Conservation (phyloP, 495 filamentous ascomycete genomes). For the Glarea lozoyensis region DNA sequence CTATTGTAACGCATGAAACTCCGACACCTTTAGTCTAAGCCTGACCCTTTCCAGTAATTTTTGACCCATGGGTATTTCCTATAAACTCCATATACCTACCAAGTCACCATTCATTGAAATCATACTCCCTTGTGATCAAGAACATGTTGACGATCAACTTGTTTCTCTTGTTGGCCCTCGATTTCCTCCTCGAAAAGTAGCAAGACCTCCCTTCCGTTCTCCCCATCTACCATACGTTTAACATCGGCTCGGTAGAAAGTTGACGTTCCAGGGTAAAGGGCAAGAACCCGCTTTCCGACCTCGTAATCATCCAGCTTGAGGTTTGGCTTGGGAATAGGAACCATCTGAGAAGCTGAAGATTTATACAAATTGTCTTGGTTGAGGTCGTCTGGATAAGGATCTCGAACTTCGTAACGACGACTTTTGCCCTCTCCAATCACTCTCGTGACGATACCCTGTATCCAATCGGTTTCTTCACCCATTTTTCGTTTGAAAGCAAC, state of each 20-base stretch:
- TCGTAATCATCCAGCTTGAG: constrained; percentile 60
- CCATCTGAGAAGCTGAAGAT: constrained; percentile 70
- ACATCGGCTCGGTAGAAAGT: constrained; percentile 97
- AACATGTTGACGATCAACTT: constrained; percentile 69
- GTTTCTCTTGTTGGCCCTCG: constrained; percentile 63
- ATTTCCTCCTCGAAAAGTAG: constrained; percentile 84
- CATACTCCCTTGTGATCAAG: constrained; percentile 56
- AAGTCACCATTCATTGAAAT: too few relatives aligned
- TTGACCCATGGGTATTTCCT: too few relatives aligned
- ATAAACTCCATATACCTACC: too few relatives aligned
- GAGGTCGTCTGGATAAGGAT: constrained; percentile 74
- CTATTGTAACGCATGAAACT: too few relatives aligned
- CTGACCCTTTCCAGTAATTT: too few relatives aligned
- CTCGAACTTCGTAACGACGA: constrained; percentile 89
- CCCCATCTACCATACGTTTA: constrained; percentile 53
- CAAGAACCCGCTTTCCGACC: constrained; percentile 70
- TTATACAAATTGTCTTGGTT: constrained; percentile 67
- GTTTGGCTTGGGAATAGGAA: constrained; percentile 63
- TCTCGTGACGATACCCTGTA: constrained; percentile 78
- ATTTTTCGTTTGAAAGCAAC: constrained; percentile 82
- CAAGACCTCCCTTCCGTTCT: constrained; percentile 39
- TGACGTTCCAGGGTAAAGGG: constrained; percentile 83
- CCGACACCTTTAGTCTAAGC: too few relatives aligned
- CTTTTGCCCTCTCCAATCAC: constrained; percentile 81
- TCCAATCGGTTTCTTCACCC: constrained; percentile 67